Evolutionary conservation across 2,329 filamentous ascomycete genomes (phyloP).

Genomic region (Microascus cirrosus): DNA sequence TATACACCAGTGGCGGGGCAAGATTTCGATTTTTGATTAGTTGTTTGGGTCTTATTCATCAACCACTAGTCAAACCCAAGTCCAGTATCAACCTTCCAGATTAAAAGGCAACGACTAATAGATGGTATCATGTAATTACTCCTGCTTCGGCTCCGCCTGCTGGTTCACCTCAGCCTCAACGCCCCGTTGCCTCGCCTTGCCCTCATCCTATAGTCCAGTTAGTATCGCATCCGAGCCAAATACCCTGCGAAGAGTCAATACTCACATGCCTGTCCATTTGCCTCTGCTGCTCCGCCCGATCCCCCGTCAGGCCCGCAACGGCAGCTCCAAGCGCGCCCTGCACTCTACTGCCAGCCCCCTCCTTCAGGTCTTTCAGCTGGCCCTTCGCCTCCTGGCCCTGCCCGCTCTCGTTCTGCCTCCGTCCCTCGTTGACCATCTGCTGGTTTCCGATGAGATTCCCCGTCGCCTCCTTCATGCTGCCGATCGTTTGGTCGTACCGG

Average conservation of each 20-base stretch:
- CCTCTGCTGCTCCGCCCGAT: slow-evolving; percentile 22
- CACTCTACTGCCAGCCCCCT: slow-evolving; percentile 26
- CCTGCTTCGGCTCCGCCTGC: not conserved
- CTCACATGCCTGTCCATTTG: slow-evolving; percentile 1
- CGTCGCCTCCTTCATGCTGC: slow-evolving; percentile 69
- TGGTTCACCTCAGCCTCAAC: slow-evolving; percentile 1
- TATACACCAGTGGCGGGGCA: too few species aligned
- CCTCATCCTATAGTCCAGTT: not conserved
- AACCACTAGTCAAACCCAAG: too few species aligned
- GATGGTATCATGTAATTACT: not conserved
- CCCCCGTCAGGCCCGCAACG: slow-evolving; percentile 62
- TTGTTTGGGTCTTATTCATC: too few species aligned
- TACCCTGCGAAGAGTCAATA: not conserved
- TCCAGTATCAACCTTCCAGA: too few species aligned
- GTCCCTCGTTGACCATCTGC: slow-evolving; percentile 62
- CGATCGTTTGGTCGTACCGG: slow-evolving; percentile 81
- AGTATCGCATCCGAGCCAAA: not conserved
- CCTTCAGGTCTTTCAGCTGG: slow-evolving; percentile 60
- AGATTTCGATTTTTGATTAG: too few species aligned
- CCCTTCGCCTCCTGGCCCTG: slow-evolving; percentile 75
- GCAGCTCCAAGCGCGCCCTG: slow-evolving; percentile 61
- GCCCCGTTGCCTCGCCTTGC: slow-evolving; percentile 3
- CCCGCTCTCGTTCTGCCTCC: slow-evolving; percentile 68
- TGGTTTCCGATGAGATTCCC: slow-evolving; percentile 66
- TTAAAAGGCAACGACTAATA: too few species aligned